Percentiles rank a stretch among this genome's conserved stretches.
Conservation (phyloP, 805 yeast species). For the Kuraishia hungarica region DNA sequence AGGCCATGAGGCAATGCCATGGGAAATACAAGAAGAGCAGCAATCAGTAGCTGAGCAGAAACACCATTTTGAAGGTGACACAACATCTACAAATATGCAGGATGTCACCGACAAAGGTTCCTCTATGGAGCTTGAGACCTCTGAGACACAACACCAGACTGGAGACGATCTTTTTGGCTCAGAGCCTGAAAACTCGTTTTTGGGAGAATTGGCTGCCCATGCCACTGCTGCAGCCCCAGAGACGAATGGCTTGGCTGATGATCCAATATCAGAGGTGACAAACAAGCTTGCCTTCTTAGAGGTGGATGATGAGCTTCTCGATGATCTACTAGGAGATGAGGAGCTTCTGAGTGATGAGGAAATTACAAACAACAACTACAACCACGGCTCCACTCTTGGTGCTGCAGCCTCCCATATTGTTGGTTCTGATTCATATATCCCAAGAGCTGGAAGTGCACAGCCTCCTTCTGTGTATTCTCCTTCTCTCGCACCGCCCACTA, state of each 20-base stretch:
- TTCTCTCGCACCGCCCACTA: slow-evolving; percentile 3
- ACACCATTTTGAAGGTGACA: neutral
- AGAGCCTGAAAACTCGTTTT: neutral
- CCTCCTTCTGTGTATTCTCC: neutral
- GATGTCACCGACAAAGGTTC: neutral
- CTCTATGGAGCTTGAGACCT: neutral
- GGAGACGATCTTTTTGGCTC: neutral
- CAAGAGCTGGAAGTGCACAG: neutral
- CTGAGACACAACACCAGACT: neutral
- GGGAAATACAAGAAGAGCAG: slow-evolving; percentile 2
- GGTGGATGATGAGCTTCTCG: slow-evolving; percentile 35
- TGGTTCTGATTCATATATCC: neutral
- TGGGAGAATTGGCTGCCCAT: neutral
- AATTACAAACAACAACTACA: neutral
- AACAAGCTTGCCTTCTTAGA: slow-evolving; percentile 34
- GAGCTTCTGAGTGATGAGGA: slow-evolving; percentile 1
- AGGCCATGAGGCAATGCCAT: slow-evolving; percentile 4
- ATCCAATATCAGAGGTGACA: slow-evolving; percentile 14
- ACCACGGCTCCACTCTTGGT: neutral
- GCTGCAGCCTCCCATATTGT: neutral
- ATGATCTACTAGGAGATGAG: slow-evolving; percentile 24
- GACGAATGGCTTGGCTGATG: neutral
- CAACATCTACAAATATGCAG: neutral
- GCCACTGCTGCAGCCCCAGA: neutral
- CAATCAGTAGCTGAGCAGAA: neutral